Evolutionary conservation across 371 early-diverging fungal genomes (phyloP).

Genomic region (Parasitella parasitica): DNA sequence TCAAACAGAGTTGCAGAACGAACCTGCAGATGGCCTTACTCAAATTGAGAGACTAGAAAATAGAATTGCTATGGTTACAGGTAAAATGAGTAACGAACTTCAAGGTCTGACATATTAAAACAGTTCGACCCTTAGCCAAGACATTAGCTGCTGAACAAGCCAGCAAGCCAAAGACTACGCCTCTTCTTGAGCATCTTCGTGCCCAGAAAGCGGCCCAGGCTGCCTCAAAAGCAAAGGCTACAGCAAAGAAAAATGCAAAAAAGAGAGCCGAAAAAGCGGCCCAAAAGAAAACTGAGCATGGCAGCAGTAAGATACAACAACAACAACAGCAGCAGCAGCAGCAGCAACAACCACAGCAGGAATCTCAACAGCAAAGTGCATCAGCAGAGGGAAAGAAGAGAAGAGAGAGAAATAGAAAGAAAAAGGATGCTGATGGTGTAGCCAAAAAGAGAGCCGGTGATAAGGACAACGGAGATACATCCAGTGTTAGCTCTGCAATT

Average conservation of each 20-base stretch:
- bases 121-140: constrained; percentile 26
- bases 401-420: constrained; percentile 17
- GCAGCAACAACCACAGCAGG: not conserved
- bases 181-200: constrained; percentile 76
- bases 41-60: constrained; percentile 56
- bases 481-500: not conserved
- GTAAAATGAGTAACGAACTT: constrained; percentile 15
- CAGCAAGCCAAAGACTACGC: constrained; percentile 63
- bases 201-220: constrained; percentile 71
- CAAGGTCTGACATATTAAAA: not conserved
- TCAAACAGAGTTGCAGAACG: constrained; percentile 28
- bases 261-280: constrained; percentile 33
- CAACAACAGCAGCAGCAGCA: not conserved
- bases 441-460: not conserved
- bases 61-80: constrained; percentile 48
- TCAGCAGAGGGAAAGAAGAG: constrained; percentile 13
- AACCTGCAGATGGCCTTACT: constrained; percentile 34
- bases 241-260: constrained; percentile 41
- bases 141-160: constrained; percentile 48
- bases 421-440: constrained; percentile 11
- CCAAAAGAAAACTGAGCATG: not conserved
- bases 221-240: constrained; percentile 51
- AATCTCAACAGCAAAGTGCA: not conserved
- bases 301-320: not conserved
- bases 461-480: not conserved